These are phyloP conservation scores for Phialemoniopsis sp. DNA, from an alignment of 2,329 filamentous ascomycete species.

Conservation along the genomic window DNA sequence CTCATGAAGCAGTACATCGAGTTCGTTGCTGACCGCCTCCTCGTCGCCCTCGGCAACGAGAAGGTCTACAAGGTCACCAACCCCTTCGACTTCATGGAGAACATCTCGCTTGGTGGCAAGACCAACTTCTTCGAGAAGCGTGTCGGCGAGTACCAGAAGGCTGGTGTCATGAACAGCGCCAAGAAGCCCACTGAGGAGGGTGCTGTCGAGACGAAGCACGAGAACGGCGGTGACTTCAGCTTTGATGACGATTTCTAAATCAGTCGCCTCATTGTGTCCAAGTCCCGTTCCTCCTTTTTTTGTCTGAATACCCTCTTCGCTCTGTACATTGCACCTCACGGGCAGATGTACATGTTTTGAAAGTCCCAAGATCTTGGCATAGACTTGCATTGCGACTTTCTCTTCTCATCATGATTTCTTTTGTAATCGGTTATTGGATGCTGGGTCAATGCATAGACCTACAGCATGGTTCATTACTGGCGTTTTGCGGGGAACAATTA, in stretches of 20 bases:
- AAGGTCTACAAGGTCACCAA: slow-evolving; percentile 92
- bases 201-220: slow-evolving; percentile 43
- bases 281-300: slow-evolving; percentile 10
- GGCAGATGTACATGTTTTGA: not conserved
- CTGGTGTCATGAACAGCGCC: slow-evolving; percentile 92
- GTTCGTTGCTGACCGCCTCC: slow-evolving; percentile 94
- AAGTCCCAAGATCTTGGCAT: slow-evolving; percentile 1
- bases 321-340: slow-evolving; percentile 5
- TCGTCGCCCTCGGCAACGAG: slow-evolving; percentile 87
- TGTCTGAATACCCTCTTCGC: slow-evolving; percentile 13
- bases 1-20: slow-evolving; percentile 99
- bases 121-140: slow-evolving; percentile 99
- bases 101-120: slow-evolving; percentile 97
- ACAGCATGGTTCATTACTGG: too few relatives aligned
- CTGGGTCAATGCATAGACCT: too few relatives aligned
- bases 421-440: too few relatives aligned
- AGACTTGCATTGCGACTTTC: not conserved
- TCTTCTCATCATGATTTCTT: not conserved
- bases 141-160: slow-evolving; percentile 98
- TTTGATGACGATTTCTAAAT: slow-evolving; percentile 97
- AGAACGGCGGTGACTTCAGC: slow-evolving; percentile 73
- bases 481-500: too few relatives aligned
- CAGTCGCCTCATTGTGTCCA: slow-evolving; percentile 10
- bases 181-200: slow-evolving; percentile 56
- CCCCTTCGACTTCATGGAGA: slow-evolving; percentile 99